A percentile compares a stretch with the other conserved stretches of the same genome.
These are phyloP conservation scores for Phytopythium mirpurense DNA, from an alignment of 352 stramenopile species.

Conservation along the genomic window DNA sequence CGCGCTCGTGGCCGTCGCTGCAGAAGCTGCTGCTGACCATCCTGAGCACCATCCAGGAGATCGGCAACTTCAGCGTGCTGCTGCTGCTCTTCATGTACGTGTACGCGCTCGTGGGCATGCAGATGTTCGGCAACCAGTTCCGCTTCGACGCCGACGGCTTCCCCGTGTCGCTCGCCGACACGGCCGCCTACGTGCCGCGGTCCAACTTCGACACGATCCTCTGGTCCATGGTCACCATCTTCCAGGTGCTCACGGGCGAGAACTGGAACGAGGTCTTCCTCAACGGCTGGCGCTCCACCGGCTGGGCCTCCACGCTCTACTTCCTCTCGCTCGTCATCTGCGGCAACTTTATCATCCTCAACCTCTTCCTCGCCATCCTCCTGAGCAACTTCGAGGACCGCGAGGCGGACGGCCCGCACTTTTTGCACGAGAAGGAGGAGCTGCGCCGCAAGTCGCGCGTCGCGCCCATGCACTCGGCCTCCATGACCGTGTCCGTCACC, in stretches of 20 bases:
- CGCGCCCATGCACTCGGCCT: slow-evolving; percentile 6
- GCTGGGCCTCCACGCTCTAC: slow-evolving; percentile 50
- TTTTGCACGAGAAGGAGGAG: slow-evolving; percentile 24
- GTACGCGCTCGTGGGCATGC: slow-evolving; percentile 89
- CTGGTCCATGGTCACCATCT: slow-evolving; percentile 66
- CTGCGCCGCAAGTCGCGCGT: slow-evolving; percentile 33
- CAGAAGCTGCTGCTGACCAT: slow-evolving; percentile 90
- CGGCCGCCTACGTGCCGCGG: slow-evolving; percentile 31
- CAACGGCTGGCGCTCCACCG: slow-evolving; percentile 66
- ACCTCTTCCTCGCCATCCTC: slow-evolving; percentile 90
- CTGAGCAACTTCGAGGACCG: slow-evolving; percentile 81
- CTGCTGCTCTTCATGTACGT: slow-evolving; percentile 94
- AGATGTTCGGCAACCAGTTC: slow-evolving; percentile 90
- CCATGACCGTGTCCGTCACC: not conserved
- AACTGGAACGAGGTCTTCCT: slow-evolving; percentile 92
- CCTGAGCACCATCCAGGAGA: slow-evolving; percentile 79
- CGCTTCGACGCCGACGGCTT: slow-evolving; percentile 76
- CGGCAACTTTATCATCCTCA: slow-evolving; percentile 89
- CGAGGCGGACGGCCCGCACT: slow-evolving; percentile 8
- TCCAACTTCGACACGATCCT: slow-evolving; percentile 70
- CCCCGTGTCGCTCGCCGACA: slow-evolving; percentile 18
- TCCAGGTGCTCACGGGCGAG: slow-evolving; percentile 86
- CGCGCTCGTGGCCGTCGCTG: slow-evolving; percentile 86
- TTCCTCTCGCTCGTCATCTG: slow-evolving; percentile 83
- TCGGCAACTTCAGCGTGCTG: slow-evolving; percentile 90